Evolutionary conservation across 2,329 filamentous ascomycete species (phyloP).

Genomic region (Thermothelomyces thermophilus): DNA sequence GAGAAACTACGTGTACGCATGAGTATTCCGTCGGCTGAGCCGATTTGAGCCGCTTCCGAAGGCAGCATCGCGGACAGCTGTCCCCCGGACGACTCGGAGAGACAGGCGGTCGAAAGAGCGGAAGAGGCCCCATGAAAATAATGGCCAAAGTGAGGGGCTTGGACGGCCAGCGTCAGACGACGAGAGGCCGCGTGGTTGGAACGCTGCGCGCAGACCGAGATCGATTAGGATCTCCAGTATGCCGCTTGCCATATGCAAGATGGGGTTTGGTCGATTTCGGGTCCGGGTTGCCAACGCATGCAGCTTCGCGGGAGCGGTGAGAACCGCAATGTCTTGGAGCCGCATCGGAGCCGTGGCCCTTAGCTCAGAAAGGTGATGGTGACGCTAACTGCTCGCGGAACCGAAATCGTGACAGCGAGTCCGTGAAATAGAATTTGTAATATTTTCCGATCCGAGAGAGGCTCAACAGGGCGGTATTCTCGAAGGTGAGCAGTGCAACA

Average conservation of each 20-base stretch:
- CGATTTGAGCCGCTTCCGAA: not conserved
- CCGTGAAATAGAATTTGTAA: too few relatives aligned
- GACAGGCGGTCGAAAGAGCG: not conserved
- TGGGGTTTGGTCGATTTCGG: not conserved
- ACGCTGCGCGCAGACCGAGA: constrained; percentile 2
- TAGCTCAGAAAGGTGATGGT: too few relatives aligned
- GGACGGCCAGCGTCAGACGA: not conserved
- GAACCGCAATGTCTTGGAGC: too few relatives aligned
- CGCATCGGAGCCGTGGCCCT: too few relatives aligned
- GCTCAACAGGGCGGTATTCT: too few relatives aligned
- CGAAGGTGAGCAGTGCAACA: too few relatives aligned
- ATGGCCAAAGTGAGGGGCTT: constrained; percentile 1
- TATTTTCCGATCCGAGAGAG: too few relatives aligned
- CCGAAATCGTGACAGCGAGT: too few relatives aligned
- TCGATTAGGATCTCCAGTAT: constrained; percentile 1
- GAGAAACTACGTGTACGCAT: constrained; percentile 12
- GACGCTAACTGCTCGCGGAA: too few relatives aligned
- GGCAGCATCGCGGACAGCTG: constrained; percentile 13
- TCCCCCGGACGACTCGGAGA: constrained; percentile 2
- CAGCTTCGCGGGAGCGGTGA: not conserved
- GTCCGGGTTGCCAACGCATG: not conserved
- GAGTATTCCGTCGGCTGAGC: not conserved
- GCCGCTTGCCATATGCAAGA: not conserved
- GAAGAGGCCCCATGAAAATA: not conserved
- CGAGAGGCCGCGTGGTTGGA: not conserved